A percentile compares a stretch with the other conserved stretches of the same genome.
Conservation (phyloP, 139 green algal genomes). For the Desmodesmus armatus region DNA sequence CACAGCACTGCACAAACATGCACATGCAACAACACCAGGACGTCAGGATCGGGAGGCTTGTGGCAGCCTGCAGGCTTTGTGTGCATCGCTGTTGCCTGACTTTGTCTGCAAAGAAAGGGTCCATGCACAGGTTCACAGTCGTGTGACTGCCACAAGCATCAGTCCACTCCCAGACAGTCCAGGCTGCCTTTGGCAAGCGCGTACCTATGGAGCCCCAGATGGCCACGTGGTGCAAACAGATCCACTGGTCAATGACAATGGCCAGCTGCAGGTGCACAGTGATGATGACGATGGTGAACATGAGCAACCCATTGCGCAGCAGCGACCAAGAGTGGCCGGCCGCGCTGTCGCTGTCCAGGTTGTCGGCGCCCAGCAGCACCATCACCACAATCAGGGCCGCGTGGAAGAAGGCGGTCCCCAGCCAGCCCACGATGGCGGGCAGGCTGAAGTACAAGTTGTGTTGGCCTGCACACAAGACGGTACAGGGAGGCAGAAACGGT, state of each 20-base stretch:
- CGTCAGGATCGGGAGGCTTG: no score
- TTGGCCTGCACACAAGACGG: constrained; percentile 55
- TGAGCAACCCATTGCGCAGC: constrained; percentile 66
- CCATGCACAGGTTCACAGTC: no score
- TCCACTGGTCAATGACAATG: constrained; percentile 67
- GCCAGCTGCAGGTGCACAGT: constrained; percentile 76
- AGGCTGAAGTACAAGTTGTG: constrained; percentile 76
- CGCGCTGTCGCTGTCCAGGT: constrained; percentile 30
- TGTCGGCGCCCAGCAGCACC: constrained; percentile 42
- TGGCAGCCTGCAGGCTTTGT: no score
- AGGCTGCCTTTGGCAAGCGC: background rate
- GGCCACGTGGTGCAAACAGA: constrained; percentile 71
- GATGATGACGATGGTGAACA: constrained; percentile 76
- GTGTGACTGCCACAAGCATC: no score
- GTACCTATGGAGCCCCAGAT: constrained; percentile 62
- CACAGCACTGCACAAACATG: constrained; percentile 68
- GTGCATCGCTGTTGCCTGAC: no score
- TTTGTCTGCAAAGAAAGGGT: no score
- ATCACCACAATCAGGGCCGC: constrained; percentile 61
- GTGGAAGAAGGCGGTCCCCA: constrained; percentile 66
- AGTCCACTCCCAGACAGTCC: background rate
- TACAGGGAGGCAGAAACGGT: background rate
- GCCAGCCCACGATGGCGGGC: constrained; percentile 65
- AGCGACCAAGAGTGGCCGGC: constrained; percentile 53
- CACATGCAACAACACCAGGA: no score